A percentile compares a stretch with the other conserved stretches of the same genome.
These are phyloP conservation scores for Ochetophila trinervis DNA, from an alignment of 306 rosid species.

Conservation along the genomic window DNA sequence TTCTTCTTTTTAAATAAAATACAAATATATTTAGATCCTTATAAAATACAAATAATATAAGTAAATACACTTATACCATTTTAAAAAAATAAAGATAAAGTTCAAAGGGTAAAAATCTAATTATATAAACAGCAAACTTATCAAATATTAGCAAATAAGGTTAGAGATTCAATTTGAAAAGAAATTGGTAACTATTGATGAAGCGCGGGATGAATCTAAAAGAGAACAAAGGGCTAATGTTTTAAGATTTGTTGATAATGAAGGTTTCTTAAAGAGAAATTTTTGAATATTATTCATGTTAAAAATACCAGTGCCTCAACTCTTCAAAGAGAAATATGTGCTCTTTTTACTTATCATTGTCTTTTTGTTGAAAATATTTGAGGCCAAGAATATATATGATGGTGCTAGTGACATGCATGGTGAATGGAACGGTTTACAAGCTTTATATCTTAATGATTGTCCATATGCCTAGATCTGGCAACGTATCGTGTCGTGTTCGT, in stretches of 20 bases:
- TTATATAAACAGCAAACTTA: too few species aligned
- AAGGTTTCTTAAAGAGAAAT: background rate
- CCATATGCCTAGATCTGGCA: too few species aligned
- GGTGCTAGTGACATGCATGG: conserved; percentile 5
- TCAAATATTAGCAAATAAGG: background rate
- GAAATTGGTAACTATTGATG: conserved; percentile 11
- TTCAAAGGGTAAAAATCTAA: too few species aligned
- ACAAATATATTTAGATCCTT: too few species aligned
- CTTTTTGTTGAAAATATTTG: background rate
- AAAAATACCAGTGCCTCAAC: background rate
- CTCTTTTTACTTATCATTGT: background rate
- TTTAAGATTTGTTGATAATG: background rate
- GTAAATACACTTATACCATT: too few species aligned
- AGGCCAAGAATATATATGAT: conserved; percentile 14
- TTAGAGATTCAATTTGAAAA: background rate
- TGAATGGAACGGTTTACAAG: conserved; percentile 1
- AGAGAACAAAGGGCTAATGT: background rate
- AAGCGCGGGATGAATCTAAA: background rate
- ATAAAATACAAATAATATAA: too few species aligned
- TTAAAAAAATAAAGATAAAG: too few species aligned
- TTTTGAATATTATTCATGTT: conserved; percentile 1
- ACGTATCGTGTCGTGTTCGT: too few species aligned
- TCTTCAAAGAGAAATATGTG: background rate
- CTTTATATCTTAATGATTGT: conserved; percentile 5
- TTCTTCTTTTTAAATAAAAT: too few species aligned